Conservation (phyloP, 1,284 basidiomycete species). For the Psilocybe mexicana region DNA sequence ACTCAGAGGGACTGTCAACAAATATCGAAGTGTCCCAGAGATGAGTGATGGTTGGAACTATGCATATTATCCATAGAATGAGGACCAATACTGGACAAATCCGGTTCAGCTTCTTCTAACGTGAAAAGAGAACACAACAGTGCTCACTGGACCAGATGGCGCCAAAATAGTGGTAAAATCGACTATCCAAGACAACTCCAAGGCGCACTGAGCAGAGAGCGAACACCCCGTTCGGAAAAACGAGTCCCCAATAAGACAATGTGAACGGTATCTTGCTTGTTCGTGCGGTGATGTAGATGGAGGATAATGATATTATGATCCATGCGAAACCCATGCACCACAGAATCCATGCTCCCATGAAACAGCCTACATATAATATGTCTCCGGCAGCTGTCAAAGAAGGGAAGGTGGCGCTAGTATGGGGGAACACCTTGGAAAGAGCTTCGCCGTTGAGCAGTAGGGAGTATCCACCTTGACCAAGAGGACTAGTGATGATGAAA, state of each 20-base stretch:
- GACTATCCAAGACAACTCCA: constrained; percentile 24
- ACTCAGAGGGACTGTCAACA: constrained; percentile 7
- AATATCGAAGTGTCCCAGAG: constrained; percentile 29
- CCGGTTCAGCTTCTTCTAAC: not conserved
- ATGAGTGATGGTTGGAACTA: constrained; percentile 23
- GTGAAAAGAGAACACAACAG: not conserved
- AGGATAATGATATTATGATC: constrained; percentile 46
- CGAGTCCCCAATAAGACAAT: constrained; percentile 54
- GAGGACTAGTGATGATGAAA: constrained; percentile 56
- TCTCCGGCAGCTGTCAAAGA: constrained; percentile 33
- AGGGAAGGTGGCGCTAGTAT: constrained; percentile 25
- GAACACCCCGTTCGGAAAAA: constrained; percentile 55
- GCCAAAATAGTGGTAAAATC: constrained; percentile 31
- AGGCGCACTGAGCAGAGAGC: constrained; percentile 20
- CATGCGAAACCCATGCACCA: constrained; percentile 55
- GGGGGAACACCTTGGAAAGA: constrained; percentile 36
- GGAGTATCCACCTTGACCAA: constrained; percentile 58
- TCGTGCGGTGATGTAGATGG: constrained; percentile 38
- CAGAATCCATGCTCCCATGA: constrained; percentile 45
- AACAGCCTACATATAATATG: constrained; percentile 40
- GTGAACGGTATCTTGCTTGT: constrained; percentile 43
- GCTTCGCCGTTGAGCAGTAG: constrained; percentile 46
- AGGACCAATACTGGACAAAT: constrained; percentile 21
- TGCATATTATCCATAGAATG: constrained; percentile 24
- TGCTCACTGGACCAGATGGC: constrained; percentile 29